These are phyloP conservation scores for Fragaria vesca DNA, from an alignment of 306 rosid species.

Conservation along the genomic window DNA sequence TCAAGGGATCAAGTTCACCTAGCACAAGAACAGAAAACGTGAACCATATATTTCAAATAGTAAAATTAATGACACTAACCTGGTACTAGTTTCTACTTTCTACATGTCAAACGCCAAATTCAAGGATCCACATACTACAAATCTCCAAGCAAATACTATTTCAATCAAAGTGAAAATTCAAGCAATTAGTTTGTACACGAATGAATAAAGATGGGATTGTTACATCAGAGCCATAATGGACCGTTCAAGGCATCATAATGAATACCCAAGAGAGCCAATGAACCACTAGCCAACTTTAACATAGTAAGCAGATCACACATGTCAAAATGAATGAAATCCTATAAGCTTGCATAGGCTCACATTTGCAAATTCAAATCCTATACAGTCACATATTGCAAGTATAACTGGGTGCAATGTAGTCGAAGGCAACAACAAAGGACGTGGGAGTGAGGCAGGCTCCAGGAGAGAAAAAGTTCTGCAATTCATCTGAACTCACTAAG, in stretches of 20 bases:
- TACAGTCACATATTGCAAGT: background rate
- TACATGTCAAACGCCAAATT: background rate
- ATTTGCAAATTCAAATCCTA: too few species aligned
- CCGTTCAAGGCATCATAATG: background rate
- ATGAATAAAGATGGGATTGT: background rate
- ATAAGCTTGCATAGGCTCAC: background rate
- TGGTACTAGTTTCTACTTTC: background rate
- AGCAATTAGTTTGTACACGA: background rate
- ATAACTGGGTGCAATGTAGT: background rate
- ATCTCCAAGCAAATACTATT: background rate
- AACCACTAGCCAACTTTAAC: background rate
- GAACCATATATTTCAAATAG: background rate
- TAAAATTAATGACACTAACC: background rate
- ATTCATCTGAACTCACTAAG: background rate
- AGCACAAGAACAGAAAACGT: background rate
- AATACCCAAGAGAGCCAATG: background rate
- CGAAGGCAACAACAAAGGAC: background rate
- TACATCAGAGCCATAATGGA: background rate
- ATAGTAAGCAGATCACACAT: background rate
- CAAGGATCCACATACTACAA: background rate
- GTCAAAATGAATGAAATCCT: background rate
- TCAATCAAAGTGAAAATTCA: background rate
- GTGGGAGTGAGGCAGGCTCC: background rate
- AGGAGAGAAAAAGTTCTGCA: background rate
- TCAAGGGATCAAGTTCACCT: too few species aligned